phyloP scores from a whole-genome alignment of 148 eudicot species.

The Rhododendron ferrugineum region DNA sequence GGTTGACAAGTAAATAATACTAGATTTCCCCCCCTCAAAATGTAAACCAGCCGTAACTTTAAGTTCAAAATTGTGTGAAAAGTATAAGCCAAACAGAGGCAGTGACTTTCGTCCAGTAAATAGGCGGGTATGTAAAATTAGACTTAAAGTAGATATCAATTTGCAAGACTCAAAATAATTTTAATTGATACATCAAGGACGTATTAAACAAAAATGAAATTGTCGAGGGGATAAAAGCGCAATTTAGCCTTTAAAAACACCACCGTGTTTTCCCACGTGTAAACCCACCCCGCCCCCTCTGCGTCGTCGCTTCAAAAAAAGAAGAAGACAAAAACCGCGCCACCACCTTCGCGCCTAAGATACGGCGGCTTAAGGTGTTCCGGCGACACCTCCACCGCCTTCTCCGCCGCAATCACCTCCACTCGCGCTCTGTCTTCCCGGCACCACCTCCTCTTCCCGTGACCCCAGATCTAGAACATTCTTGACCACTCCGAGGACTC shows the following conservation, averaged over 20 bases:
- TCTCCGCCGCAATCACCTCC: neutral
- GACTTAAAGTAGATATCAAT: too few relatives aligned
- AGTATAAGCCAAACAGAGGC: too few relatives aligned
- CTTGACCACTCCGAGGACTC: neutral
- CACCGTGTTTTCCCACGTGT: neutral
- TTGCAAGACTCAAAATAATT: too few relatives aligned
- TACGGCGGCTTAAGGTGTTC: slow-evolving; percentile 5
- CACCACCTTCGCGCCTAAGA: slow-evolving; percentile 3
- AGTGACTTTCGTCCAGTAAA: too few relatives aligned
- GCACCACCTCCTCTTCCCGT: slow-evolving; percentile 12
- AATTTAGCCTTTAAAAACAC: neutral
- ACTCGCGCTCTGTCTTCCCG: slow-evolving; percentile 4
- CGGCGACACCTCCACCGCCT: neutral
- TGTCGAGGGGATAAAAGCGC: neutral
- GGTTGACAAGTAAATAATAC: too few relatives aligned
- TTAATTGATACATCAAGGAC: too few relatives aligned
- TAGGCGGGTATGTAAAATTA: too few relatives aligned
- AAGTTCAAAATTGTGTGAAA: too few relatives aligned
- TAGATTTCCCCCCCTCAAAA: too few relatives aligned
- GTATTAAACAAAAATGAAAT: neutral
- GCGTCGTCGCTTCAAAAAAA: neutral
- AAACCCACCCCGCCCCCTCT: neutral
- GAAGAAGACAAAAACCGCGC: neutral
- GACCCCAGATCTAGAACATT: slow-evolving; percentile 12
- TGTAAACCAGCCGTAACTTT: too few relatives aligned